These are phyloP conservation scores for Zymoseptoria tritici DNA, from an alignment of 2,329 filamentous ascomycete genomes.

Conservation along the genomic window DNA sequence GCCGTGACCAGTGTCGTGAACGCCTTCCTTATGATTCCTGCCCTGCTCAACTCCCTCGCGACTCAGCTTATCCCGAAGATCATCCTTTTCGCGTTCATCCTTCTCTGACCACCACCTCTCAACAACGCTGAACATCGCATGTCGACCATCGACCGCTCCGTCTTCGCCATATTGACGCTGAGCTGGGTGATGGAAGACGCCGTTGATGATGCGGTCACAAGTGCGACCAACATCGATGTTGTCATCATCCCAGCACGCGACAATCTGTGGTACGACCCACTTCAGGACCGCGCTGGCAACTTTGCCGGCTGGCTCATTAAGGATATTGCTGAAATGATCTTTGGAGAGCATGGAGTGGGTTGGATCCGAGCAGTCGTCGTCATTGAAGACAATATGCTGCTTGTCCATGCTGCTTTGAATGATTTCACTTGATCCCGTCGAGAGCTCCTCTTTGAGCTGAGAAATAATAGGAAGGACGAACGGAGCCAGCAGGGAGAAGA, in stretches of 20 bases:
- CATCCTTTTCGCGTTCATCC: slow-evolving; percentile 53
- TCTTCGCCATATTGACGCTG: slow-evolving; percentile 63
- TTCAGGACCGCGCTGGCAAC: slow-evolving; percentile 69
- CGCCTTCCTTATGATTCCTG: slow-evolving; percentile 79
- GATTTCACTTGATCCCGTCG: slow-evolving; percentile 77
- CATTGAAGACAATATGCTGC: slow-evolving; percentile 78
- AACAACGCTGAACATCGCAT: slow-evolving; percentile 71
- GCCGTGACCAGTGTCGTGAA: slow-evolving; percentile 76
- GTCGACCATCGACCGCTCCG: slow-evolving; percentile 63
- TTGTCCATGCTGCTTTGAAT: slow-evolving; percentile 77
- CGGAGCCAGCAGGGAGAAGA: slow-evolving; percentile 85
- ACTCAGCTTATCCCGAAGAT: slow-evolving; percentile 67
- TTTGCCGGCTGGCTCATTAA: slow-evolving; percentile 83
- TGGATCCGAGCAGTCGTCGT: slow-evolving; percentile 69
- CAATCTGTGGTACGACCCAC: slow-evolving; percentile 82
- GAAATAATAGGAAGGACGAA: slow-evolving; percentile 78
- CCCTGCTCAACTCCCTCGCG: slow-evolving; percentile 69
- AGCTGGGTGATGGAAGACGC: slow-evolving; percentile 83
- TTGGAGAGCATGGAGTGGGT: slow-evolving; percentile 96
- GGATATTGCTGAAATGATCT: slow-evolving; percentile 83
- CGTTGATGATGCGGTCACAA: slow-evolving; percentile 67
- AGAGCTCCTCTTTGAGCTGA: slow-evolving; percentile 80
- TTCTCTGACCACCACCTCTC: slow-evolving; percentile 75
- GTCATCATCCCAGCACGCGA: slow-evolving; percentile 80
- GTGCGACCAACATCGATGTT: slow-evolving; percentile 59